A percentile compares a stretch with the other conserved stretches of the same genome.
These are phyloP conservation scores for Phytophthora melonis DNA, from an alignment of 352 stramenopile species.

Conservation along the genomic window DNA sequence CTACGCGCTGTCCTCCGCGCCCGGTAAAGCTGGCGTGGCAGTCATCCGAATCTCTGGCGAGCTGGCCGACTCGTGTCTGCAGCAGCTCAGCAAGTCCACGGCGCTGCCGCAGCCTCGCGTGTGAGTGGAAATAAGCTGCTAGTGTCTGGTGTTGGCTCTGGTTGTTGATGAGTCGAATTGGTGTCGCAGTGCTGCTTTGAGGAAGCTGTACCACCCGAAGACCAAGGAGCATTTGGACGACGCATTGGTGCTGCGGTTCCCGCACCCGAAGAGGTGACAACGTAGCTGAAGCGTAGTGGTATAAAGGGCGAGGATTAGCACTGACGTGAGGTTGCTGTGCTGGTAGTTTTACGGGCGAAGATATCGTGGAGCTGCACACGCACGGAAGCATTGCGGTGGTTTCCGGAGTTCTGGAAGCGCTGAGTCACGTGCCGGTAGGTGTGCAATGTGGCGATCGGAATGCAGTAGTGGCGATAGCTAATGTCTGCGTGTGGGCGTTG, in stretches of 20 bases:
- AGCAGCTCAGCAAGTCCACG: constrained; percentile 55
- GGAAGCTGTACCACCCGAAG: constrained; percentile 82
- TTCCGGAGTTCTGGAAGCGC: constrained; percentile 88
- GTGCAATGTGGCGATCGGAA: neutral
- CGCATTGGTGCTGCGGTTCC: constrained; percentile 89
- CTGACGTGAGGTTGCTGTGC: neutral
- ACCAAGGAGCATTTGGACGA: constrained; percentile 88
- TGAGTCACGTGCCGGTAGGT: constrained; percentile 80
- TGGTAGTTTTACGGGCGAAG: constrained; percentile 85
- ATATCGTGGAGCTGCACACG: constrained; percentile 97
- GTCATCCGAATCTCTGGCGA: constrained; percentile 91
- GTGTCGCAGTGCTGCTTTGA: constrained; percentile 58
- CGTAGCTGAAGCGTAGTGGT: neutral
- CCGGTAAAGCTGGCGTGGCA: constrained; percentile 86
- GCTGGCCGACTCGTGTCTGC: constrained; percentile 69
- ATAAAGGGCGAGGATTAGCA: neutral
- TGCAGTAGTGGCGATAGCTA: neutral
- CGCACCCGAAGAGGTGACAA: constrained; percentile 74
- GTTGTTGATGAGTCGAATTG: neutral
- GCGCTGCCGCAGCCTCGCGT: constrained; percentile 55
- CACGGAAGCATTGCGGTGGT: constrained; percentile 96
- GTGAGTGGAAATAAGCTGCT: no score
- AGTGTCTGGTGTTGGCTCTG: neutral
- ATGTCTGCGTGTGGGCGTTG: constrained; percentile 24
- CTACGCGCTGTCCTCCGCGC: constrained; percentile 91